Percentiles rank a stretch among this genome's conserved stretches.
Evolutionary conservation across 352 stramenopile genomes (phyloP).

Genomic region (Pythium myriotylum): DNA sequence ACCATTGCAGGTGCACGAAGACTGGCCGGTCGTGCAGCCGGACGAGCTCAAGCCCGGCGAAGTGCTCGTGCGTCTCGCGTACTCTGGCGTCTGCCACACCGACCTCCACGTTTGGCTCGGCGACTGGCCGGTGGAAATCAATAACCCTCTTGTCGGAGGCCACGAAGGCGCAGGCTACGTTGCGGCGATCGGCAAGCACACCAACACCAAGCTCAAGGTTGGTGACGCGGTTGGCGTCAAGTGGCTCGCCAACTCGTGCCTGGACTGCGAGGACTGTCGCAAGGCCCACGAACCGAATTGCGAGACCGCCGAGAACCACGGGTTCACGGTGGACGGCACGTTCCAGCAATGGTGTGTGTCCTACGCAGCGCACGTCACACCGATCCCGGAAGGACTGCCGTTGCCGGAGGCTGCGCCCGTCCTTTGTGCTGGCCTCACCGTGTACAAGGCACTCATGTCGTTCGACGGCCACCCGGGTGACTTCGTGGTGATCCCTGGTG

Average conservation of each 20-base stretch:
- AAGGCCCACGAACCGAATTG: constrained; percentile 56
- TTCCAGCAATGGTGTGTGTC: constrained; percentile 72
- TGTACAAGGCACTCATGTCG: constrained; percentile 80
- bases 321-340: constrained; percentile 42
- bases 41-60: constrained; percentile 46
- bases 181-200: constrained; percentile 48
- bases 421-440: constrained; percentile 88
- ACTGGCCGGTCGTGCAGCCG: constrained; percentile 52
- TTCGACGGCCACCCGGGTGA: constrained; percentile 46
- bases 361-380: constrained; percentile 74
- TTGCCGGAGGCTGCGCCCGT: constrained; percentile 54
- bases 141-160: constrained; percentile 51
- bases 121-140: constrained; percentile 35
- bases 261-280: constrained; percentile 53
- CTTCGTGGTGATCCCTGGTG: constrained; percentile 59
- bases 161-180: constrained; percentile 63
- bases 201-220: constrained; percentile 46
- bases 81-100: constrained; percentile 55
- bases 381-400: constrained; percentile 59
- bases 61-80: constrained; percentile 54
- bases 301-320: constrained; percentile 31
- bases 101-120: constrained; percentile 51
- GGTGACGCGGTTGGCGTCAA: constrained; percentile 57
- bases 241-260: constrained; percentile 51
- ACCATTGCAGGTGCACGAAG: constrained; percentile 44